A percentile compares a stretch with the other conserved stretches of the same genome.
These are phyloP conservation scores for Nothophaeocryptopus gaeumannii DNA, from an alignment of 2,329 filamentous ascomycete species.

Conservation along the genomic window DNA sequence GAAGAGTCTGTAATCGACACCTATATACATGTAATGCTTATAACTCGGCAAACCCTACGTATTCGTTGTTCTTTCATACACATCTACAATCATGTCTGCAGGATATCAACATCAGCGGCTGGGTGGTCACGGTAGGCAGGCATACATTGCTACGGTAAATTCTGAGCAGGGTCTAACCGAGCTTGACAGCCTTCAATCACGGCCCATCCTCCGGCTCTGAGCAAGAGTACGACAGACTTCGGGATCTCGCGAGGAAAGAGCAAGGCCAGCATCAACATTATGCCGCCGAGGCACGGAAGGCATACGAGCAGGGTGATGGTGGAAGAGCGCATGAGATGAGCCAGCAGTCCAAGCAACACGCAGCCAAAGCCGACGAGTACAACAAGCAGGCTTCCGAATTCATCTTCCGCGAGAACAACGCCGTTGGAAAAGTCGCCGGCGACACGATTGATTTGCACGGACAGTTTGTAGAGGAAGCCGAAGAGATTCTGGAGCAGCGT, in stretches of 20 bases:
- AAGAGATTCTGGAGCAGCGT: slow-evolving; percentile 81
- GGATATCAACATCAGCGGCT: slow-evolving; percentile 18
- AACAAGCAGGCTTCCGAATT: slow-evolving; percentile 89
- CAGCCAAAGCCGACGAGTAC: slow-evolving; percentile 78
- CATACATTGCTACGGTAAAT: slow-evolving; percentile 9
- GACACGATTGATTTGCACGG: slow-evolving; percentile 95
- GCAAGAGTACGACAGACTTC: slow-evolving; percentile 87
- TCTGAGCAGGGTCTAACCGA: neutral
- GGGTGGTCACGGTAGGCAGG: slow-evolving; percentile 18
- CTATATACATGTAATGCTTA: too few species aligned
- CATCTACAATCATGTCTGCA: slow-evolving; percentile 13
- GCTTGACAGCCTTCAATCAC: slow-evolving; percentile 68
- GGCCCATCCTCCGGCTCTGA: slow-evolving; percentile 65
- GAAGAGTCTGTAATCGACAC: neutral
- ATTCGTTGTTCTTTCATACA: too few species aligned
- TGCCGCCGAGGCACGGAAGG: slow-evolving; percentile 64
- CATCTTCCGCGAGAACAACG: slow-evolving; percentile 96
- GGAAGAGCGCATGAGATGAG: slow-evolving; percentile 78
- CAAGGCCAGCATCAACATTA: slow-evolving; percentile 73
- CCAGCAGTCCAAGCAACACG: slow-evolving; percentile 81
- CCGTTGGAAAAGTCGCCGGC: slow-evolving; percentile 65
- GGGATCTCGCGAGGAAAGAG: slow-evolving; percentile 77
- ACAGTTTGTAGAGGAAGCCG: slow-evolving; percentile 90
- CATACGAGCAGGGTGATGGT: slow-evolving; percentile 80
- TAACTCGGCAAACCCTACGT: too few species aligned